phyloP scores from a whole-genome alignment of 2,329 filamentous ascomycete species.

The Penicillium sp. region DNA sequence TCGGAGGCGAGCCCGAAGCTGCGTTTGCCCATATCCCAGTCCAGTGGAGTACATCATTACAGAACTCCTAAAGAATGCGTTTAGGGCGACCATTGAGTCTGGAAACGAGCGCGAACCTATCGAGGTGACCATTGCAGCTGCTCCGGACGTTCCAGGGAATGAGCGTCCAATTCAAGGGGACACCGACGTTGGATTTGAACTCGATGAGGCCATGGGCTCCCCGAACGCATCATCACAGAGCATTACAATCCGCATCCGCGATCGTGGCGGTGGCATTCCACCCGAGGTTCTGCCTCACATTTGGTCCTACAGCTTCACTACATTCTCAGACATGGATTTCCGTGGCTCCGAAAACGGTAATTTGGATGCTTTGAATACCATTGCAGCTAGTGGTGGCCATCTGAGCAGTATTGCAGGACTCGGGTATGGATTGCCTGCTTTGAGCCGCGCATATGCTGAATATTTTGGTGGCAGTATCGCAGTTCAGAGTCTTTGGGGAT shows the following conservation, averaged over 20 bases:
- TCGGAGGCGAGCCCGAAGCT: slow-evolving; percentile 84
- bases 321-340: slow-evolving; percentile 70
- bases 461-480: slow-evolving; percentile 95
- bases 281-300: slow-evolving; percentile 81
- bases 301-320: slow-evolving; percentile 97
- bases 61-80: slow-evolving; percentile 94
- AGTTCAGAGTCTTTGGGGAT: slow-evolving; percentile 93
- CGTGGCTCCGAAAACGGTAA: slow-evolving; percentile 48
- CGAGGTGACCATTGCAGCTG: slow-evolving; percentile 84
- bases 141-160: slow-evolving; percentile 50
- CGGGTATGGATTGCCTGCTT: slow-evolving; percentile 85
- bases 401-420: slow-evolving; percentile 85
- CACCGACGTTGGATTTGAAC: slow-evolving; percentile 31
- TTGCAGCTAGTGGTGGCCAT: slow-evolving; percentile 69
- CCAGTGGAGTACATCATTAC: slow-evolving; percentile 98
- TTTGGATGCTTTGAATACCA: slow-evolving; percentile 70
- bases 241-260: slow-evolving; percentile 91
- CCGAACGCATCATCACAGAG: slow-evolving; percentile 61
- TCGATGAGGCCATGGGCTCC: slow-evolving; percentile 33
- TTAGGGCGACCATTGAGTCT: slow-evolving; percentile 85
- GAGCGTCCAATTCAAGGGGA: slow-evolving; percentile 29
- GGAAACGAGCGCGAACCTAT: slow-evolving; percentile 77
- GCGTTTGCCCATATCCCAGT: slow-evolving; percentile 92
- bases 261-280: slow-evolving; percentile 89
- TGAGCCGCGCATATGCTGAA: slow-evolving; percentile 91